Base-by-base conservation (phyloP, 1,284 basidiomycete species). In the Neonothopanus nambi region DNA sequence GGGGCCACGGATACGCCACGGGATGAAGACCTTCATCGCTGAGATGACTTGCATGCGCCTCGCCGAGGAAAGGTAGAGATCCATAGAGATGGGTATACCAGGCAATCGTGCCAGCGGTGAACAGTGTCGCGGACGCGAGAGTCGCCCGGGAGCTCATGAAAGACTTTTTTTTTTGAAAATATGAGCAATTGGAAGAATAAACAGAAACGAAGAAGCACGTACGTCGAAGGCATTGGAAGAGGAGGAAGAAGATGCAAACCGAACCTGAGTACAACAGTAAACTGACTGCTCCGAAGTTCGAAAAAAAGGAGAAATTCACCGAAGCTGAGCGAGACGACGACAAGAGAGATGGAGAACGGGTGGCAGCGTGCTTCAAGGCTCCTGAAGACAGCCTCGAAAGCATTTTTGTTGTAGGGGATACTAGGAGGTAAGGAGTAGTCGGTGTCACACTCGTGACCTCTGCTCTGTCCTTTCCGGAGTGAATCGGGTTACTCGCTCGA, bases 1-100 rank as follows among this genome's bases (percentile, higher is more conserved):
- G 94, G 43, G 91, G 79, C 93, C 95, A 99, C 18, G 95, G 96
- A 74, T 92, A 93, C 42, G 76, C 70, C 56, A 91, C 72, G 37
- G 97, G 87, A 75, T 99, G 97, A 48, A 99, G 85, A 63, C 97
- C 97, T 63, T 95, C 93, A 64, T 99, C 97, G 48, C 88, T 91
- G 51, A 89, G 87, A 58, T 89, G 88, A 74, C 90, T 93, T 55
- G 95, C 95, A 68, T 93, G 89, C 12, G 89, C 93, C 73, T 95
- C 85, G 59, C 89, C 85, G 62, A 95, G 67, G 75, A 95, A 91
- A 47, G 93, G 92, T 56, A 94, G 77, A 35, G 83, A 79, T 61
- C 95, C 97, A 72, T 94, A 98, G 54, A 96, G 82, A 71, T 96
- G 90, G 65, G 91, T 88, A 81, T 99, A 99, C 93, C 93, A 96